A percentile compares a stretch with the other conserved stretches of the same genome.
phyloP scores from a whole-genome alignment of 2,329 filamentous ascomycete genomes.

The Arthrobotrys entomopaga region DNA sequence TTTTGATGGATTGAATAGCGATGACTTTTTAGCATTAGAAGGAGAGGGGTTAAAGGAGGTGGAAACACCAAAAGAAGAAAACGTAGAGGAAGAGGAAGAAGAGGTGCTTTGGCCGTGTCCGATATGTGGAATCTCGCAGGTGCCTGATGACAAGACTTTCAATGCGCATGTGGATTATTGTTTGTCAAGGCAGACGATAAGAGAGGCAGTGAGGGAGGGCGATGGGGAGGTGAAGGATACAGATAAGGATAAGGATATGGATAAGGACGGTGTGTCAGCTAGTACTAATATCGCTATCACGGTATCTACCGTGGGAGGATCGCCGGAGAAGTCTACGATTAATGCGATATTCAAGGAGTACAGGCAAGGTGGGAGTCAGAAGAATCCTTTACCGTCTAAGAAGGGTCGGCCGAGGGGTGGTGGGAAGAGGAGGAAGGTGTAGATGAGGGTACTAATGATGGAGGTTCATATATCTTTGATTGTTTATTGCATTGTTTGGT shows the following conservation, averaged over 20 bases:
- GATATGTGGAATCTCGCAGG: conserved; percentile 77
- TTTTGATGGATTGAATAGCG: conserved; percentile 56
- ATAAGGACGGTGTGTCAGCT: too few relatives aligned
- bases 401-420: conserved; percentile 22
- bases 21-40: conserved; percentile 42
- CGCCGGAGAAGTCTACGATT: conserved; percentile 38
- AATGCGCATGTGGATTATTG: conserved; percentile 95
- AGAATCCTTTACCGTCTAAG: conserved; percentile 40
- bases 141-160: conserved; percentile 78
- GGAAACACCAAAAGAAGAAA: conserved; percentile 35
- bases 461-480: not conserved
- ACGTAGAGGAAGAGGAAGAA: conserved; percentile 58
- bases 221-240: conserved; percentile 9
- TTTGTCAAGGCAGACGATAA: conserved; percentile 84
- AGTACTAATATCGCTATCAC: not conserved
- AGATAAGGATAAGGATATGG: too few relatives aligned
- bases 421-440: conserved; percentile 41
- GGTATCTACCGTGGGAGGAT: not conserved
- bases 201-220: conserved; percentile 75
- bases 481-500: too few relatives aligned
- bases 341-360: conserved; percentile 47
- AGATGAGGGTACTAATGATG: conserved; percentile 1
- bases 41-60: conserved; percentile 3
- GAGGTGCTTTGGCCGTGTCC: conserved; percentile 83
- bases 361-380: conserved; percentile 31